Percentiles rank a stretch among this genome's conserved stretches.
Evolutionary conservation across 1,284 basidiomycete species (phyloP).

Genomic region (Cutaneotrichosporon sp.): DNA sequence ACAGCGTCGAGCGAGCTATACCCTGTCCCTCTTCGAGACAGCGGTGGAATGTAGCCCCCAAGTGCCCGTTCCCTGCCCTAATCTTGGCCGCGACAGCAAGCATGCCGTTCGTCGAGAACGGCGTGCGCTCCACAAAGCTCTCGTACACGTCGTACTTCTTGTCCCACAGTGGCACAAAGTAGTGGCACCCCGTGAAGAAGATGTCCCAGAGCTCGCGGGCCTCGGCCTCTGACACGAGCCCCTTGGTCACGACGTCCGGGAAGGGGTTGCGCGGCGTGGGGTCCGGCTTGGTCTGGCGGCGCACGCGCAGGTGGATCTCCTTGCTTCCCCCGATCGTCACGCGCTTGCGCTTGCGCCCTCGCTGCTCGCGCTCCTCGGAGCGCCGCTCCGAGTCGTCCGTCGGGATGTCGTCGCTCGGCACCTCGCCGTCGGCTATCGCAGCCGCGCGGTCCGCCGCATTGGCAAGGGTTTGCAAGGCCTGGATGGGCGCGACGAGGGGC

Average conservation of each 20-base stretch:
- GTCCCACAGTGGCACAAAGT: conserved; percentile 92
- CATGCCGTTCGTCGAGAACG: conserved; percentile 73
- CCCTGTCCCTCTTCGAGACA: conserved; percentile 91
- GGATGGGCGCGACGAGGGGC: conserved; percentile 78
- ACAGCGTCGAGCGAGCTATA: conserved; percentile 86
- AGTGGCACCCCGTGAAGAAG: conserved; percentile 94
- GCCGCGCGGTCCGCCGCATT: conserved; percentile 92
- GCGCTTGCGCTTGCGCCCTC: conserved; percentile 38
- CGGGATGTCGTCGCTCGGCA: conserved; percentile 1
- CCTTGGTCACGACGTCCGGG: conserved; percentile 56
- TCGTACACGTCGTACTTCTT: conserved; percentile 88
- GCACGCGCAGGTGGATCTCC: conserved; percentile 61
- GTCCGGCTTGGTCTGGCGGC: conserved; percentile 83
- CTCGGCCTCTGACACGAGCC: conserved; percentile 73
- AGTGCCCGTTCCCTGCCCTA: conserved; percentile 79
- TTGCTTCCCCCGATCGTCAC: conserved; percentile 35
- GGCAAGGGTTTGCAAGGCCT: conserved; percentile 85
- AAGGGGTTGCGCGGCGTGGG: conserved; percentile 70
- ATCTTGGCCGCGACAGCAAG: conserved; percentile 89
- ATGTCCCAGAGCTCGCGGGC: conserved; percentile 82
- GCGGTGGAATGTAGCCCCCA: conserved; percentile 80
- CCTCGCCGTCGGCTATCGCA: conserved; percentile 28
- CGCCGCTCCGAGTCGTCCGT: conserved; percentile 6
- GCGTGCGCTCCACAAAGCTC: conserved; percentile 80
- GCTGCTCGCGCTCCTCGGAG: conserved; percentile 11